Evolutionary conservation across 164 flowering plant genomes (phyloP).

Genomic region (Buxus sempervirens): DNA sequence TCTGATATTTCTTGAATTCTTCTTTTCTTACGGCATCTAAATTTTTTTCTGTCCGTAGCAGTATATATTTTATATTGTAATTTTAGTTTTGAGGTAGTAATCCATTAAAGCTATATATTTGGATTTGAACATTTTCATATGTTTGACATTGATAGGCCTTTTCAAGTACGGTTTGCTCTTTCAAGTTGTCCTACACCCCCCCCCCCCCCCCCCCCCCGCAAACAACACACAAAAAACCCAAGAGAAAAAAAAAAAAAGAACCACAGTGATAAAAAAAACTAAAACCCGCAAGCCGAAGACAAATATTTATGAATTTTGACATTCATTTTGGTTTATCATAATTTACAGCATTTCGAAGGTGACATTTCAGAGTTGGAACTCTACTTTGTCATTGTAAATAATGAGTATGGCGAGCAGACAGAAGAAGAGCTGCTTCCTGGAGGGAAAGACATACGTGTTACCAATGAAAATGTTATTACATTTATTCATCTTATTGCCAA

Average conservation of each 20-base stretch:
- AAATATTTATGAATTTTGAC: background rate
- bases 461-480: conserved; percentile 84
- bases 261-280: too few relatives aligned
- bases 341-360: conserved; percentile 73
- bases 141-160: background rate
- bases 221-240: too few relatives aligned
- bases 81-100: too few relatives aligned
- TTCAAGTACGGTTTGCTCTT: too few relatives aligned
- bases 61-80: too few relatives aligned
- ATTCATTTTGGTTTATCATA: conserved; percentile 1
- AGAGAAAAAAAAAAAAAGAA: too few relatives aligned
- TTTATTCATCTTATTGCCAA: conserved; percentile 88
- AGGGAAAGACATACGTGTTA: conserved; percentile 76
- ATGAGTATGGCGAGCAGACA: conserved; percentile 96
- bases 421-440: conserved; percentile 87
- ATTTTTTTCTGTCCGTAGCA: too few relatives aligned
- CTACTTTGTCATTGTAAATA: conserved; percentile 87
- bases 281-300: too few relatives aligned
- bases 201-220: too few relatives aligned
- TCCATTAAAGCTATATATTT: background rate
- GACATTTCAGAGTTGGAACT: conserved; percentile 78
- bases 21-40: too few relatives aligned
- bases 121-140: background rate
- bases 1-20: too few relatives aligned
- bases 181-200: too few relatives aligned